Evolutionary conservation across 106 monocot genomes (phyloP), one percentile per base, ranked within the genome.

Genomic region (Vanilla planifolia): DNA sequence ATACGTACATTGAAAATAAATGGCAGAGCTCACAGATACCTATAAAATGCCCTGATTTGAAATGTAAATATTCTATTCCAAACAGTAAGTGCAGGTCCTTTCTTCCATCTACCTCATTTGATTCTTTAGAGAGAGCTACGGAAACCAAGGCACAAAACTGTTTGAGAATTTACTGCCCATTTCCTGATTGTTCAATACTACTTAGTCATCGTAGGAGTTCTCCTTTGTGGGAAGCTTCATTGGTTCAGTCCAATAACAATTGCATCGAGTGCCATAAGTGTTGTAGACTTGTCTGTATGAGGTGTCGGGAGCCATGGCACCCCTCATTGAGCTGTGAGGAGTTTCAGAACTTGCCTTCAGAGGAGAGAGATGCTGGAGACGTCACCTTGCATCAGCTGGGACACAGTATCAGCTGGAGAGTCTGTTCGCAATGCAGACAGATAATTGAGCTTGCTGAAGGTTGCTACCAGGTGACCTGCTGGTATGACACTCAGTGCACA

Each of bases 281-380:
- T 28, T 59, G 62, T 35, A 79, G 85, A 59, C 69, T 83, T 58
- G 55, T 82, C 23, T 93, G 93, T 52, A 11, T 80, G 27, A 70
- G 66, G 28, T 93, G 93, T 73, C 53, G 44, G 46, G 74, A 66
- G 3, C 89, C 88, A 42, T 93, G 85, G 88, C 93, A 93, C 59
- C 43, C 63, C 21, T 72, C 77, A 20, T 72, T 89, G 79, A 85
- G 67, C 19, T 93, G 93, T 36, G 75, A 78, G 63, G 92, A 93
- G 51, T 93, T 75, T 82, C 78, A 85, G 44, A 74, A 62, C 36
- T 24, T 93, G 8, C 43, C 69, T 29, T 44, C 25, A 37, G 78
- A 78, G n/a, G 77, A 76, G 36, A 79, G 73, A 62, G 71, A 78
- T 40, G 37, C 10, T 48, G 85, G 47, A 37, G 79, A 72, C 69